Evolutionary conservation across 129 eudicot genomes (phyloP), one percentile per base, ranked within the genome.

Genomic region (Scalesia atractyloides): DNA sequence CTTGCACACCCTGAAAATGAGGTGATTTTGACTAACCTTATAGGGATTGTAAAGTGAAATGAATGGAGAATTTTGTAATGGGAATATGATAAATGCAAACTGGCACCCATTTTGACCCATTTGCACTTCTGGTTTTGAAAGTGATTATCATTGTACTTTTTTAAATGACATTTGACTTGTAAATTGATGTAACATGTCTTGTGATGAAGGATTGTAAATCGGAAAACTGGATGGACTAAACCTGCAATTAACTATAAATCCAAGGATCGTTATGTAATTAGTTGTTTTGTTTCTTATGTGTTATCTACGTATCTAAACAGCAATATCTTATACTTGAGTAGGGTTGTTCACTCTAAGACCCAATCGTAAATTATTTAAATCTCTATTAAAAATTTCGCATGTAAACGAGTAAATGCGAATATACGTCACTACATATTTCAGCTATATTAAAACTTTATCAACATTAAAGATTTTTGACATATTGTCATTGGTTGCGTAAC

Each of bases 11-110:
- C 47, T 76, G 52, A 18, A 51, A 33, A n/a, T 71, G 70, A 77
- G 86, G 84, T 82, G 86, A 82, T 82, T 84, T 84, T 77, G 46
- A 41, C 74, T 54, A 68, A 78, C 83, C 84, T 87, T 81, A 48
- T 41, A 76, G 84, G 73, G 75, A 79, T 74, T 82, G 87, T 87
- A 77, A 67, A 76, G 73, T 44, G 68, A 54, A 49, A 73, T 50
- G 33, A 14, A 63, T 61, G 20, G 46, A 61, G 3, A 58, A 58
- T 41, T 9, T 53, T 75, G 65, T 75, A n/a, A 53, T 41, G 19
- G 67, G 66, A 19, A 41, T 65, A 39, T 37, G 57, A 39, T 75
- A 52, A 12, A 50, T 46, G 76, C 59, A 24, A 59, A 60, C 33
- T 43, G 34, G 46, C 68, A 26, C 43, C 47, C 54, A 71, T 57